These are phyloP conservation scores for apple (Malus domestica) DNA, from an alignment of 306 rosid genomes.

Conservation along the genomic window DNA sequence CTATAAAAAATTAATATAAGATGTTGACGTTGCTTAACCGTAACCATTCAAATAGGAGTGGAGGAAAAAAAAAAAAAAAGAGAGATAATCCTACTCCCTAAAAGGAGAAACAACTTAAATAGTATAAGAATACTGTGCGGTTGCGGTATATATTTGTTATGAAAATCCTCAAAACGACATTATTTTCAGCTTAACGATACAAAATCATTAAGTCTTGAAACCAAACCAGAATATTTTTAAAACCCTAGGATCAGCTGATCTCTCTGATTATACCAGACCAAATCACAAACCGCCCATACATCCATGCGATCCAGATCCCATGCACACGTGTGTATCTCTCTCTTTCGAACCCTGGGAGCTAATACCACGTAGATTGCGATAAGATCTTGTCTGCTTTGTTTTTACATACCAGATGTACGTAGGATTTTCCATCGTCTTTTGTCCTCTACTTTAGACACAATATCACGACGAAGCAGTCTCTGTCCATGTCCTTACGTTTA, in stretches of 20 bases:
- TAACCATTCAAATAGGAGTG: too few relatives aligned
- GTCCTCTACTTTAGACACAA: conserved; percentile 2
- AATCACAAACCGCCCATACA: conserved; percentile 7
- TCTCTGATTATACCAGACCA: not conserved
- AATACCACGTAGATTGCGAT: conserved; percentile 17
- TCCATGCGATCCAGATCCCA: conserved; percentile 17
- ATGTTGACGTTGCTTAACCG: too few relatives aligned
- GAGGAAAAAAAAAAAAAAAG: too few relatives aligned
- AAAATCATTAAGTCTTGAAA: not conserved
- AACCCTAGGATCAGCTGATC: not conserved
- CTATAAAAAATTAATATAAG: too few relatives aligned
- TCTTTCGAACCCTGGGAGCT: not conserved
- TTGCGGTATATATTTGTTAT: not conserved
- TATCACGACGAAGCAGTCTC: not conserved
- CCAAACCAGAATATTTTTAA: not conserved
- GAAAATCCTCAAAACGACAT: not conserved
- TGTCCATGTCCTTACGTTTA: not conserved
- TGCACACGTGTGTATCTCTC: not conserved
- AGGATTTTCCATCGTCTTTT: not conserved
- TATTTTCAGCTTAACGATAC: not conserved
- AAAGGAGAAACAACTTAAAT: not conserved
- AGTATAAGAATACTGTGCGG: not conserved
- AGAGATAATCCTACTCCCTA: too few relatives aligned
- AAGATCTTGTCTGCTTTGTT: conserved; percentile 34
- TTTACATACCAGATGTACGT: not conserved